Conservation (phyloP, 2,329 filamentous ascomycete genomes). For the Alternaria arbusti region DNA sequence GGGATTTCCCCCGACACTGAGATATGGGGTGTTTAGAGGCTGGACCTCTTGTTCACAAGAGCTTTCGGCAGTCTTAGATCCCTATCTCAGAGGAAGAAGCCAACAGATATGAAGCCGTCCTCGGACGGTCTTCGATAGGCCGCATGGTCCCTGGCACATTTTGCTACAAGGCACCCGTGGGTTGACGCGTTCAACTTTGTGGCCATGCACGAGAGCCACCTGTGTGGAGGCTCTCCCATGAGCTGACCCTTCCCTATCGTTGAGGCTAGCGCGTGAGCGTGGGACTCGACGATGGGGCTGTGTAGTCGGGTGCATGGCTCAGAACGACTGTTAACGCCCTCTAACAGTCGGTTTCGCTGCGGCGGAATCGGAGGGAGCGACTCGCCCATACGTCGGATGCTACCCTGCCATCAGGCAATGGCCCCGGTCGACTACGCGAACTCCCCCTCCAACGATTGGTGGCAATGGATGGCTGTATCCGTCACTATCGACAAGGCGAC, state of each 20-base stretch:
- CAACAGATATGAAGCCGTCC: conserved; percentile 39
- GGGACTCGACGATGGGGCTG: background rate
- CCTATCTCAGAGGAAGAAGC: conserved; percentile 38
- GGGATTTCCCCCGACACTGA: conserved; percentile 34
- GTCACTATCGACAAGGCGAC: background rate
- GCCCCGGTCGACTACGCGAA: background rate
- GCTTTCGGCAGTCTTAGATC: conserved; percentile 28
- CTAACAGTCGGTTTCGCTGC: background rate
- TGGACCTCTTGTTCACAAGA: conserved; percentile 28
- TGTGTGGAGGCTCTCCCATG: background rate
- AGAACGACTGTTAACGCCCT: background rate
- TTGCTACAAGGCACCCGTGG: conserved; percentile 37
- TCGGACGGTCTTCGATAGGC: conserved; percentile 33
- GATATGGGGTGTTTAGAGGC: conserved; percentile 28
- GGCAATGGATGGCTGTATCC: background rate
- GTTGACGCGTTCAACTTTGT: background rate
- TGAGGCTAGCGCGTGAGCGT: too few relatives aligned
- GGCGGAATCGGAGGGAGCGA: background rate
- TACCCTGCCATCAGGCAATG: background rate
- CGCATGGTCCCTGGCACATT: conserved; percentile 39
- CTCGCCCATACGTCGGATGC: background rate
- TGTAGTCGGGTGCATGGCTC: background rate
- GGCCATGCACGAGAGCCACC: background rate
- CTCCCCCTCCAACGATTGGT: background rate
- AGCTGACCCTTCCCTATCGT: too few relatives aligned